Evolutionary conservation across 2,329 filamentous ascomycete species (phyloP).

Genomic region (Lasiodiplodia sp.): DNA sequence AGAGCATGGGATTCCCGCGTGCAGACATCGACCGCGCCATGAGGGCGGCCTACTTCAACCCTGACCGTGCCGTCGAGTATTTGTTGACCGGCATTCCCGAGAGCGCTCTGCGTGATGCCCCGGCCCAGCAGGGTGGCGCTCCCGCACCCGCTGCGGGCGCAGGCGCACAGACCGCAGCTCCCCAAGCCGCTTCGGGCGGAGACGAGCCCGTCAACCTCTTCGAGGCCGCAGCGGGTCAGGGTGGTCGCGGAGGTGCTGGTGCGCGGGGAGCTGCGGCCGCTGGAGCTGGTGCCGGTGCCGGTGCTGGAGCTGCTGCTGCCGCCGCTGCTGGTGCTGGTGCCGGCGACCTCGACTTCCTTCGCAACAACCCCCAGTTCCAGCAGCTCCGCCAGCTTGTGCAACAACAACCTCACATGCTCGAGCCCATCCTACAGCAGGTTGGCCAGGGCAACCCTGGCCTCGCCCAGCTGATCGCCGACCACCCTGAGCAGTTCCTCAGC

Average conservation of each 20-base stretch:
- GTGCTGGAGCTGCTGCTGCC: constrained; percentile 52
- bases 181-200: constrained; percentile 37
- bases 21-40: constrained; percentile 90
- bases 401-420: constrained; percentile 97
- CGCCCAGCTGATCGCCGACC: constrained; percentile 87
- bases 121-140: constrained; percentile 42
- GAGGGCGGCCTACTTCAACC: constrained; percentile 96
- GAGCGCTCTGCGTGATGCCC: constrained; percentile 67
- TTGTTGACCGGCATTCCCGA: constrained; percentile 92
- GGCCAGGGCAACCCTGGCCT: constrained; percentile 94
- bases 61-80: constrained; percentile 96
- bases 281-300: constrained; percentile 55
- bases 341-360: constrained; percentile 89
- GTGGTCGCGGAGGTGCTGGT: constrained; percentile 56
- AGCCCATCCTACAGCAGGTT: constrained; percentile 96
- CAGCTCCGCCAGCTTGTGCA: constrained; percentile 97
- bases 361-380: constrained; percentile 96
- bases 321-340: constrained; percentile 61
- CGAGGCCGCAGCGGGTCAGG: constrained; percentile 78
- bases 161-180: constrained; percentile 49
- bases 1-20: constrained; percentile 94
- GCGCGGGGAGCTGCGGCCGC: constrained; percentile 58
- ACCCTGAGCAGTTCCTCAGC: constrained; percentile 92
- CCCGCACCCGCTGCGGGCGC: constrained; percentile 50
- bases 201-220: constrained; percentile 86